These are phyloP conservation scores for Neocucurbitaria cava DNA, from an alignment of 2,329 filamentous ascomycete species.

Conservation along the genomic window DNA sequence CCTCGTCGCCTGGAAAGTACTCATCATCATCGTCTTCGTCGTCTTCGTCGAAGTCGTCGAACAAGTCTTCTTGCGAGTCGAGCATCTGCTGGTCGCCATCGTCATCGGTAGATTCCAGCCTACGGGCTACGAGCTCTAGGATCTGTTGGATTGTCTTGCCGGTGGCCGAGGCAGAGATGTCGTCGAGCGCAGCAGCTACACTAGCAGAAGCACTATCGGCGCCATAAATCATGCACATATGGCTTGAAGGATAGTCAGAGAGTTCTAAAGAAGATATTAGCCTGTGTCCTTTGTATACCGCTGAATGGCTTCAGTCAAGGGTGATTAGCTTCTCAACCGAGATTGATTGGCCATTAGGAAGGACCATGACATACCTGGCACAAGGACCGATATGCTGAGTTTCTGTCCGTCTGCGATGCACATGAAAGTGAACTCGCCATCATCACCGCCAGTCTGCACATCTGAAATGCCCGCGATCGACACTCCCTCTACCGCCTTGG, in stretches of 20 bases:
- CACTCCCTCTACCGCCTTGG: conserved; percentile 47
- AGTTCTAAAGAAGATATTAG: conserved; percentile 54
- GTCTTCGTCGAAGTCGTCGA: conserved; percentile 37
- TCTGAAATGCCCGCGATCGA: conserved; percentile 59
- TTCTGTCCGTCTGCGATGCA: conserved; percentile 39
- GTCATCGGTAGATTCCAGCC: conserved; percentile 44
- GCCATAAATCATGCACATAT: conserved; percentile 65
- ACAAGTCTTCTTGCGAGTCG: conserved; percentile 47
- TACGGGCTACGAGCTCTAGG: conserved; percentile 54
- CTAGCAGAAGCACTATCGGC: conserved; percentile 55
- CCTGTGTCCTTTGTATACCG: neutral
- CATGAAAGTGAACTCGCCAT: conserved; percentile 73
- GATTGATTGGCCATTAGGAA: neutral
- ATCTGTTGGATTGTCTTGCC: conserved; percentile 58
- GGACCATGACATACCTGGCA: conserved; percentile 32
- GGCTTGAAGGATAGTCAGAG: conserved; percentile 64
- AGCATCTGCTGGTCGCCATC: conserved; percentile 54
- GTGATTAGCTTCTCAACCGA: neutral
- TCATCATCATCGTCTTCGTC: conserved; percentile 46
- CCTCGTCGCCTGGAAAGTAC: conserved; percentile 50
- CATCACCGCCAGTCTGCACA: conserved; percentile 69
- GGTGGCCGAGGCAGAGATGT: conserved; percentile 52
- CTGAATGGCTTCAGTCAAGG: neutral
- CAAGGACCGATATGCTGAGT: conserved; percentile 49
- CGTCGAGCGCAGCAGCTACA: conserved; percentile 54